phyloP scores from a whole-genome alignment of 2,329 filamentous ascomycete genomes.

The Talaromyces sp. region DNA sequence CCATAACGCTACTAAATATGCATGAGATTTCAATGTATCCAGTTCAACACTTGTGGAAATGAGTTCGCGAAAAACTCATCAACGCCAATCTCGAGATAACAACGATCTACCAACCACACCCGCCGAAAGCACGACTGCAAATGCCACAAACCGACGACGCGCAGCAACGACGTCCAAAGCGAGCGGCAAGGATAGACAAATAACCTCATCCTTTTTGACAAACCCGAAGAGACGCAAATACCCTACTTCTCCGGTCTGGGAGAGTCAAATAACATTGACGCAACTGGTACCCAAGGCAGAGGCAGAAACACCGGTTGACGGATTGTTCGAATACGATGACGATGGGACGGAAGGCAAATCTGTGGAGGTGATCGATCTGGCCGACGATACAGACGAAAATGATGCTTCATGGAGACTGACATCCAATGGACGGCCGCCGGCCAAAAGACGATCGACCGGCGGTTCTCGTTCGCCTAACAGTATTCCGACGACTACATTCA shows the following conservation, averaged over 20 bases:
- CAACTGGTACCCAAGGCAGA: constrained; percentile 40
- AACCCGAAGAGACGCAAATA: constrained; percentile 20
- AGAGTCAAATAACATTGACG: constrained; percentile 39
- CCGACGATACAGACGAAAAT: constrained; percentile 24
- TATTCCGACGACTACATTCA: constrained; percentile 13
- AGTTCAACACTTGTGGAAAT: constrained; percentile 4
- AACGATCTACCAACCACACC: constrained; percentile 10
- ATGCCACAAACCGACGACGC: neutral
- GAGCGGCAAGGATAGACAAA: neutral
- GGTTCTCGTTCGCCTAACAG: neutral
- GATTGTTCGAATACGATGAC: constrained; percentile 33
- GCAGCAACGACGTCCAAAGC: constrained; percentile 17
- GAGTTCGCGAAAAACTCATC: constrained; percentile 2
- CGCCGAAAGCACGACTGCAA: neutral
- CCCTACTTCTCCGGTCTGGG: constrained; percentile 20
- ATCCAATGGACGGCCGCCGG: neutral
- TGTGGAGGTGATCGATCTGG: constrained; percentile 25
- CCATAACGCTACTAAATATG: neutral
- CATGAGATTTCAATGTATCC: neutral
- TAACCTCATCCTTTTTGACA: constrained; percentile 19
- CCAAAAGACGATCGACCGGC: neutral
- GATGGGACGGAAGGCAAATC: constrained; percentile 17
- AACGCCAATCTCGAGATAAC: neutral
- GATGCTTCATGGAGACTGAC: constrained; percentile 23
- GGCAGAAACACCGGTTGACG: constrained; percentile 19